Evolutionary conservation across 108 stramenopile genomes (phyloP), one percentile per base, ranked within the genome.

Genomic region (Parietichytrium sp.): DNA sequence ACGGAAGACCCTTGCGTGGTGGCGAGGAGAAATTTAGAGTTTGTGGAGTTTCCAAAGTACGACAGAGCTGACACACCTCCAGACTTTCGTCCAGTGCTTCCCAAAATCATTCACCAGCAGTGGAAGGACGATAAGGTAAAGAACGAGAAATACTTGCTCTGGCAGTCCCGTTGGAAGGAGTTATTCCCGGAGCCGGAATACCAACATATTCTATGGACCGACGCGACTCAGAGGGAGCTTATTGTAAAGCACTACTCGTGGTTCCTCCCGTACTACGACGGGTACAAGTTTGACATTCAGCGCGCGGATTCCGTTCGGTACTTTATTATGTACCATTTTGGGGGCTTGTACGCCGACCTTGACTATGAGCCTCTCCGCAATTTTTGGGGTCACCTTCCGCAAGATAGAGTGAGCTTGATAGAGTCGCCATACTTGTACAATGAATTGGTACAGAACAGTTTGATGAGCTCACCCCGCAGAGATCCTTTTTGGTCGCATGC

Each of bases 261-360:
- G 15, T 83, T 90, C 50, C 27, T 88, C 27, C 77, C 84, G 29
- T 45, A 54, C 29, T 88, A 85, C 52, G 49, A 81, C 18, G 48
- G 20, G 10, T 87, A 88, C 45, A 47, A 29, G 15, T 78, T 82
- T 54, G 49, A 78, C 51, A 88, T 90, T 78, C 85, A 88, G 72
- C 55, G 87, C 52, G 86, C 83, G 7, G 89, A 90, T 77, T 84
- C 87, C n/a, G 87, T 86, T 10, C 49, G 89, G 51, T 88, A 85
- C 33, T 82, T 90, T 33, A 82, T 88, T 31, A 45, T 89, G 79
- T 83, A 48, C n/a, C 81, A 61, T 47, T 83, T 53, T 81, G 84
- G 85, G n/a, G 85, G 84, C 42, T 51, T 88, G 3, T 88, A 84
- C 80, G 83, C 81, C 42, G 86, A 86, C 47, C 79, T 86, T 36